A percentile compares a stretch with the other conserved stretches of the same genome.
These are phyloP conservation scores for Dactylorhiza incarnata DNA, from an alignment of 106 monocot genomes.

Conservation along the genomic window DNA sequence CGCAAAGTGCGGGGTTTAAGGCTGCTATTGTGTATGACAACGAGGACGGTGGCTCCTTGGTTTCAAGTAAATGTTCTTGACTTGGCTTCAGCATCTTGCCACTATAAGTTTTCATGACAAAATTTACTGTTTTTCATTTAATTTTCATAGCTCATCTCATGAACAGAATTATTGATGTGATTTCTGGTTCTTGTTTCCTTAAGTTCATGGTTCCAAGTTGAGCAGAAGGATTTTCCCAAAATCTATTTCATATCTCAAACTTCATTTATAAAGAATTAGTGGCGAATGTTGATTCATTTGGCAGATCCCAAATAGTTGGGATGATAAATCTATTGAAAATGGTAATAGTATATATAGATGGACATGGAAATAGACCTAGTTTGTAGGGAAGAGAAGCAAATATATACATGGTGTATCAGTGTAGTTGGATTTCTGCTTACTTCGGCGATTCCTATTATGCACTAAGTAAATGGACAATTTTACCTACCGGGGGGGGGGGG, in stretches of 20 bases:
- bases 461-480: neutral
- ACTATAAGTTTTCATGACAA: neutral
- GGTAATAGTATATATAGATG: neutral
- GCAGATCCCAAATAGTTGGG: neutral
- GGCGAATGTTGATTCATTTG: neutral
- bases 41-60: conserved; percentile 39
- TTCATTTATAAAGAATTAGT: neutral
- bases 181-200: neutral
- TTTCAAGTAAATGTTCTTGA: conserved; percentile 53
- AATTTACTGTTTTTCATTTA: neutral
- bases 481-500: too few species aligned
- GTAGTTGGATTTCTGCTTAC: neutral
- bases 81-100: neutral
- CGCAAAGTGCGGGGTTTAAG: conserved; percentile 76
- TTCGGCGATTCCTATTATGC: neutral
- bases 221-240: neutral
- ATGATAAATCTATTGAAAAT: neutral
- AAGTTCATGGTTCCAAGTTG: neutral
- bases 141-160: neutral
- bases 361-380: neutral
- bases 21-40: conserved; percentile 78
- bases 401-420: neutral
- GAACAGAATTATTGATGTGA: neutral
- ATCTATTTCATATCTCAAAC: neutral
- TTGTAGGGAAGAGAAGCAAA: neutral